These are phyloP conservation scores for Plantago major DNA, from an alignment of 257 asterid species.

Conservation along the genomic window DNA sequence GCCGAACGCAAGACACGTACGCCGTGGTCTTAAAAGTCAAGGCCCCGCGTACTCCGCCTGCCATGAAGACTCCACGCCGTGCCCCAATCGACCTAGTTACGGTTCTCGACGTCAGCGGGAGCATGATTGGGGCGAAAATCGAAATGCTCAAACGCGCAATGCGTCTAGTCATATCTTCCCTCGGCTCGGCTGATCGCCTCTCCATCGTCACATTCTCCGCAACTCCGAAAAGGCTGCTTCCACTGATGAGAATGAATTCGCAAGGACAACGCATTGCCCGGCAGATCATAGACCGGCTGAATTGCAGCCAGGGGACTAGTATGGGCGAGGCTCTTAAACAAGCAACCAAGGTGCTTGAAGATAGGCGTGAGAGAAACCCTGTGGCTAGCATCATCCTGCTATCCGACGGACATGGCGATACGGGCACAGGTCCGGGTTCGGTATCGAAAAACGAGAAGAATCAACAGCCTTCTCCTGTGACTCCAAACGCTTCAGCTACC, in stretches of 20 bases:
- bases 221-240: conserved; percentile 50
- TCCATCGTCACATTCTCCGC: conserved; percentile 66
- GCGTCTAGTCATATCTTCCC: conserved; percentile 78
- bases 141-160: conserved; percentile 89
- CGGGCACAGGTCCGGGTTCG: conserved; percentile 29
- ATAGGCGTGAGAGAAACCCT: conserved; percentile 73
- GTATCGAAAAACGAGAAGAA: no score
- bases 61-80: conserved; percentile 43
- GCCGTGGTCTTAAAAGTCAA: conserved; percentile 67
- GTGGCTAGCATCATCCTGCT: conserved; percentile 74
- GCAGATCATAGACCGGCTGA: conserved; percentile 52
- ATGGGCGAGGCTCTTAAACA: conserved; percentile 65
- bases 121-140: conserved; percentile 81
- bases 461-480: conserved; percentile 28
- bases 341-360: conserved; percentile 75
- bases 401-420: conserved; percentile 61
- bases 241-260: conserved; percentile 60
- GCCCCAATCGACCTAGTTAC: conserved; percentile 90
- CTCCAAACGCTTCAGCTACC: conserved; percentile 41
- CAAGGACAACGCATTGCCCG: conserved; percentile 72
- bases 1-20: conserved; percentile 48
- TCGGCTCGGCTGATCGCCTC: conserved; percentile 86
- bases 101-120: conserved; percentile 73
- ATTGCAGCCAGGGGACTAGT: conserved; percentile 57
- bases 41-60: conserved; percentile 45